These are phyloP conservation scores for Noccaea caerulescens DNA, from an alignment of 345 rosid species.

Conservation along the genomic window DNA sequence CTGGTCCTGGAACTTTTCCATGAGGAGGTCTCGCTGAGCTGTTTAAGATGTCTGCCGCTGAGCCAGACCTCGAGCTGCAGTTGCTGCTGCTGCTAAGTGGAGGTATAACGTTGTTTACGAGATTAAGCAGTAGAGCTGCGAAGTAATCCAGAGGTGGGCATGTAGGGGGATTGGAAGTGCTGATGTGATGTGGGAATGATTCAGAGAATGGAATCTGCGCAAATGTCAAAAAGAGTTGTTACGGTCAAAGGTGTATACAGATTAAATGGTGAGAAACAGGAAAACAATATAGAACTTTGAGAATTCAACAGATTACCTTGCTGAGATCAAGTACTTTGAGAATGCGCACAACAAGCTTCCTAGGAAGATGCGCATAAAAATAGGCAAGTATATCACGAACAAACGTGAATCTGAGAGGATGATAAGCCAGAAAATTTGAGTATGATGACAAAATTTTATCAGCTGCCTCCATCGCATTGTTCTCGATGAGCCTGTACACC, in stretches of 20 bases:
- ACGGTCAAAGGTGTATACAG: conserved; percentile 4
- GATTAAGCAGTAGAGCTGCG: conserved; percentile 79
- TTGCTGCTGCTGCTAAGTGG: conserved; percentile 65
- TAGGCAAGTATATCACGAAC: conserved; percentile 97
- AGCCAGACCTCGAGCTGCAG: conserved; percentile 58
- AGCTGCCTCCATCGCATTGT: conserved; percentile 79
- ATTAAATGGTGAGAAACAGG: conserved; percentile 24
- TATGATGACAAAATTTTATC: conserved; percentile 66
- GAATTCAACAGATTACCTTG: conserved; percentile 57
- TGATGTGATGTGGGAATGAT: conserved; percentile 83
- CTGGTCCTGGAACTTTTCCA: conserved; percentile 65
- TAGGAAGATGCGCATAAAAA: conserved; percentile 91
- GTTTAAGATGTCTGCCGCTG: conserved; percentile 63
- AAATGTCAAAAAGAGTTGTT: conserved; percentile 21
- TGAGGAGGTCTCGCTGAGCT: conserved; percentile 63
- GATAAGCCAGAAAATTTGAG: conserved; percentile 70
- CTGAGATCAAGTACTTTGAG: conserved; percentile 80
- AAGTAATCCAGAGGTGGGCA: conserved; percentile 95
- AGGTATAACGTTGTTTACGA: conserved; percentile 94
- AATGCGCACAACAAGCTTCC: conserved; percentile 71
- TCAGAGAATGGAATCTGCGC: conserved; percentile 92
- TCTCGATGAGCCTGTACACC: conserved; percentile 92
- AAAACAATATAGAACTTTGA: not conserved
- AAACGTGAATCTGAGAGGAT: conserved; percentile 90
- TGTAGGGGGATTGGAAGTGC: conserved; percentile 61